A percentile compares a stretch with the other conserved stretches of the same genome.
Conservation (phyloP, 2,329 filamentous ascomycete species). For the Aspergillus caelatus region DNA sequence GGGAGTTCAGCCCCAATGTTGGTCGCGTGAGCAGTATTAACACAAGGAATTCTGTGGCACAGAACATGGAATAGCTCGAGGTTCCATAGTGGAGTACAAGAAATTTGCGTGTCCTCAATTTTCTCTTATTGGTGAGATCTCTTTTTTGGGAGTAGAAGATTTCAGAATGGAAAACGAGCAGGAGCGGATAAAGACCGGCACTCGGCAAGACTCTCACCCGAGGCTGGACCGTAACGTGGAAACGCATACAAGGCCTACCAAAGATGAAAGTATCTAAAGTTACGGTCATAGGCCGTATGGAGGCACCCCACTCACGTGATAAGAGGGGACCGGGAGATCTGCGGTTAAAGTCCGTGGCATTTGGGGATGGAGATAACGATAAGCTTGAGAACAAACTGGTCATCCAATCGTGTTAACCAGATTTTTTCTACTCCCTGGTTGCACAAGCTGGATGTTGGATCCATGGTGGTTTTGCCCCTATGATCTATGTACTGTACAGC, state of each 20-base stretch:
- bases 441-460: background rate
- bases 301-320: background rate
- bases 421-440: background rate
- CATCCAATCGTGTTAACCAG: background rate
- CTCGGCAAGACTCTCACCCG: background rate
- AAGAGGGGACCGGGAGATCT: conserved; percentile 11
- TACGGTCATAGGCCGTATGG: background rate
- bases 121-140: background rate
- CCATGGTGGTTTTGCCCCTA: background rate
- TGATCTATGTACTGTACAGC: background rate
- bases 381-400: background rate
- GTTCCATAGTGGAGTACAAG: background rate
- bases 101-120: background rate
- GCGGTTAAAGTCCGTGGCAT: conserved; percentile 1
- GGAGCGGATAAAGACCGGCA: background rate
- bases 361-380: background rate
- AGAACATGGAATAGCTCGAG: too few species aligned
- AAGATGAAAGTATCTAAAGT: background rate
- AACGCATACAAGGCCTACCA: background rate
- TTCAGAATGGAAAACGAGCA: background rate
- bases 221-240: background rate
- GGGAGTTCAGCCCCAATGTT: background rate
- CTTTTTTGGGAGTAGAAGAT: background rate
- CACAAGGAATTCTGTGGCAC: background rate
- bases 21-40: background rate